Base-by-base conservation (phyloP, 1,284 basidiomycete genomes). In the Boletus semigastroideus region DNA sequence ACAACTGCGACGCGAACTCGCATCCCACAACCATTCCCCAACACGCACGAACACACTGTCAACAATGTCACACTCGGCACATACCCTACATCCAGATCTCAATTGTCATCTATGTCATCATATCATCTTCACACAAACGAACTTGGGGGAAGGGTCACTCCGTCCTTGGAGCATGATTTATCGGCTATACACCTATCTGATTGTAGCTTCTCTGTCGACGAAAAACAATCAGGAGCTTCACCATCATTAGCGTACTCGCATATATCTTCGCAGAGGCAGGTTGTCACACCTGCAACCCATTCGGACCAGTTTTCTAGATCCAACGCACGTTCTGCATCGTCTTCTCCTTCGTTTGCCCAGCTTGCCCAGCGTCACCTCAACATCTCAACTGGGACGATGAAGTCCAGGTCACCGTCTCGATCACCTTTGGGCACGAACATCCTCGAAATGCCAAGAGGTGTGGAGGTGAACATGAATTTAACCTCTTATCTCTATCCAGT, bases 61-160 rank as follows among this genome's bases (percentile, higher is more conserved):
- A 36, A 36, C 48, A 60, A 64, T 57, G 63, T 62, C 43, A 49
- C 59, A 52, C 48, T 58, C 48, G 56, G 52, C 54, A 59, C 60
- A 74, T 76, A 78, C 72, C 75, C 77, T 49, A 68, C 57, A 62
- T 61, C 72, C 48, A 74, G 73, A 72, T 68, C 72, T 53, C 73
- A 73, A 71, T 46, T 69, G 72, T 57, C 67, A 68, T 69, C 68
- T 68, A 59, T 57, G 55, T 62, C 62, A 54, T 55, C 60, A 60
- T 62, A 62, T 64, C 60, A 66, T 51, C 57, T 62, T 53, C 62
- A 45, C 41, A 51, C 56, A 31, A 56, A 54, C 48, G 54, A 57
- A n/a, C 46, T 41, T 34, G 56, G 54, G 42, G 50, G 48, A 20
- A 42, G 39, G 19, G 38, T 46, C 40, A 34, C 49, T 27, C 48